Percentiles rank a stretch among this genome's conserved stretches.
phyloP scores from a whole-genome alignment of 805 yeast genomes.

The Ogataea corticis region DNA sequence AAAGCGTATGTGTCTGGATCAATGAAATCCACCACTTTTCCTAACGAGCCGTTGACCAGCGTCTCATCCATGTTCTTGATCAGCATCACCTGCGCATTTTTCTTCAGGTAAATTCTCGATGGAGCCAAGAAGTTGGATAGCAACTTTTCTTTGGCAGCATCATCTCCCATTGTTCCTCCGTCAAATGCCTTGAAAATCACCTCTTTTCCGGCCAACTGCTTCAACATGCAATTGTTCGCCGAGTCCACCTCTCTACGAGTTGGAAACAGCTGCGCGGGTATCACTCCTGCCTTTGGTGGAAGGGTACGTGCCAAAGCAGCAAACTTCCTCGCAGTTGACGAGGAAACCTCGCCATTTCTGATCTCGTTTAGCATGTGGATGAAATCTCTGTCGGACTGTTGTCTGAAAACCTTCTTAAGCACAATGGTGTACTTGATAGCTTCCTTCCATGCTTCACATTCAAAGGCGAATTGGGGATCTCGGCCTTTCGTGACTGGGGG shows the following conservation, averaged over 20 bases:
- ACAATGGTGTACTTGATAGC: conserved; percentile 59
- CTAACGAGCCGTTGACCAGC: conserved; percentile 76
- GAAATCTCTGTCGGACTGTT: conserved; percentile 68
- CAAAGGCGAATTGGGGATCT: conserved; percentile 58
- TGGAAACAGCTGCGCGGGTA: conserved; percentile 74
- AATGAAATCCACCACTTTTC: conserved; percentile 52
- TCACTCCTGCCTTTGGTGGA: conserved; percentile 53
- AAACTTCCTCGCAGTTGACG: conserved; percentile 50
- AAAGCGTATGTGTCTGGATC: conserved; percentile 51
- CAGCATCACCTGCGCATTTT: conserved; percentile 82
- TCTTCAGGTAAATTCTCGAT: conserved; percentile 52
- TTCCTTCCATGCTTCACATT: conserved; percentile 60
- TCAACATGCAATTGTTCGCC: conserved; percentile 57
- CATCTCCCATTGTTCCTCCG: conserved; percentile 47
- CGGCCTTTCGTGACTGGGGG: conserved; percentile 63
- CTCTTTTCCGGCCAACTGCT: conserved; percentile 43
- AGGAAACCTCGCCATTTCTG: conserved; percentile 60
- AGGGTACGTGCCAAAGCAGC: conserved; percentile 52
- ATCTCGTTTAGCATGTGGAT: conserved; percentile 75
- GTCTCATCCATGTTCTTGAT: conserved; percentile 71
- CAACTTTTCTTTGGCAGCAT: conserved; percentile 43
- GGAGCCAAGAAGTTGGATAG: conserved; percentile 66
- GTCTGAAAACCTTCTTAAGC: conserved; percentile 69
- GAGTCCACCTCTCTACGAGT: conserved; percentile 70
- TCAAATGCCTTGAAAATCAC: conserved; percentile 52